Base-by-base conservation (phyloP, 352 stramenopile genomes). In the Globisporangium sylvaticum region DNA sequence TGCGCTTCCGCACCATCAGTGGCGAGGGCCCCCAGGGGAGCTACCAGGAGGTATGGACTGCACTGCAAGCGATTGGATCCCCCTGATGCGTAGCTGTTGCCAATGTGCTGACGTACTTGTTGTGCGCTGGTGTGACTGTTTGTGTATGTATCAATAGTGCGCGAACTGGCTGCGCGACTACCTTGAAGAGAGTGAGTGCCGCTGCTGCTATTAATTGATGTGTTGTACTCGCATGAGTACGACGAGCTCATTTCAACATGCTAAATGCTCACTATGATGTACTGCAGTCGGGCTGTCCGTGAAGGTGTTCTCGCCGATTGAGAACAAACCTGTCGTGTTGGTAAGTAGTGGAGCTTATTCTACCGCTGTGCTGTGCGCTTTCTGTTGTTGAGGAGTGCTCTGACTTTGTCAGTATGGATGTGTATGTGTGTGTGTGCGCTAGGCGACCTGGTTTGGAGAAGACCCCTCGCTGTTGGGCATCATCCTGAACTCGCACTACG, bases 401-500 rank as follows among this genome's bases (percentile, higher is more conserved):
- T 5, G 46, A 22, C 7, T 54, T 27, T n/a, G n/a, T n/a, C n/a
- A n/a, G n/a, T n/a, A n/a, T n/a, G n/a, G n/a, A n/a, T n/a, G n/a
- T n/a, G n/a, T n/a, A n/a, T n/a, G n/a, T n/a, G n/a, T n/a, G n/a
- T n/a, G n/a, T n/a, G n/a, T n/a, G n/a, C n/a, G n/a, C n/a, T n/a
- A n/a, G 77, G 74, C 76, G 3, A 83, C 83, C 52, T 97, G 93
- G 89, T 74, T 76, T 29, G 95, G 95, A 31, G 72, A 80, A 31
- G 75, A 98, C 68, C 69, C 87, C 12, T 72, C 76, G 55, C 78
- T 98, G 27, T 91, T 92, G 1, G 69, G 85, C 0, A 71, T 98
- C 27, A 65, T 98, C 5, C 78, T 98, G 32, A 98, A 98, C 76
- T 95, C 83, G 32, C 95, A 98, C 73, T 98, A 98, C 72, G 95